Conservation (phyloP, 2,329 filamentous ascomycete species). For the Paramyrothecium sp. region DNA sequence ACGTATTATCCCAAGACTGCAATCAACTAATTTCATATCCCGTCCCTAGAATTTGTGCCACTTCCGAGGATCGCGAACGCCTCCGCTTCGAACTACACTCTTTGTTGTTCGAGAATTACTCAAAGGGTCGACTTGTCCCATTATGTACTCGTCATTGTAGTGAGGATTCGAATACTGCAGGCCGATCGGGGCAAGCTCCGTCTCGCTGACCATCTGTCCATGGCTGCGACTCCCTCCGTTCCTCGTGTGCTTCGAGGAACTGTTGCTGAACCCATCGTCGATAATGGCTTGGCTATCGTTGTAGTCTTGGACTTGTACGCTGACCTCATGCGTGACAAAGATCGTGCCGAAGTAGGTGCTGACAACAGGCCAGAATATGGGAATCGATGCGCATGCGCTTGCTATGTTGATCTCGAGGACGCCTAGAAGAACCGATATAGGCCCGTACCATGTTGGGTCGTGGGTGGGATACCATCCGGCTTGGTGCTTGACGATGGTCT, state of each 20-base stretch:
- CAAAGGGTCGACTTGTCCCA: not conserved
- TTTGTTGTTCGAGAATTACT: too few species aligned
- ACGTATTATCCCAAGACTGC: too few species aligned
- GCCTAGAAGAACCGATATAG: constrained; percentile 10
- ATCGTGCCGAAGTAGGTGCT: constrained; percentile 19
- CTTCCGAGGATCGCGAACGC: too few species aligned
- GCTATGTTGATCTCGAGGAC: constrained; percentile 24
- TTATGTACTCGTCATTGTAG: not conserved
- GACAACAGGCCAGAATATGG: constrained; percentile 26
- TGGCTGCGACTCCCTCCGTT: too few species aligned
- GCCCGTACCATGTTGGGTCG: constrained; percentile 24
- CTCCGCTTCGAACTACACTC: too few species aligned
- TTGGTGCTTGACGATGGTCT: constrained; percentile 14
- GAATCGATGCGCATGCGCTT: constrained; percentile 20
- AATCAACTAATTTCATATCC: too few species aligned
- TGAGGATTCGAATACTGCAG: not conserved
- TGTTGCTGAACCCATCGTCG: not conserved
- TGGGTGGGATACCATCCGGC: constrained; percentile 15
- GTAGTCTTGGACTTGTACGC: constrained; percentile 7
- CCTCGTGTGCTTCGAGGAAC: not conserved
- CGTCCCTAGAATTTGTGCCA: too few species aligned
- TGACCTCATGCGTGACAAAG: constrained; percentile 22
- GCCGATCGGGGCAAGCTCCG: not conserved
- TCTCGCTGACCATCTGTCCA: not conserved
- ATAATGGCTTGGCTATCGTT: not conserved